These are phyloP conservation scores for Pichia sp. DNA, from an alignment of 1,139 yeast species.

Conservation along the genomic window DNA sequence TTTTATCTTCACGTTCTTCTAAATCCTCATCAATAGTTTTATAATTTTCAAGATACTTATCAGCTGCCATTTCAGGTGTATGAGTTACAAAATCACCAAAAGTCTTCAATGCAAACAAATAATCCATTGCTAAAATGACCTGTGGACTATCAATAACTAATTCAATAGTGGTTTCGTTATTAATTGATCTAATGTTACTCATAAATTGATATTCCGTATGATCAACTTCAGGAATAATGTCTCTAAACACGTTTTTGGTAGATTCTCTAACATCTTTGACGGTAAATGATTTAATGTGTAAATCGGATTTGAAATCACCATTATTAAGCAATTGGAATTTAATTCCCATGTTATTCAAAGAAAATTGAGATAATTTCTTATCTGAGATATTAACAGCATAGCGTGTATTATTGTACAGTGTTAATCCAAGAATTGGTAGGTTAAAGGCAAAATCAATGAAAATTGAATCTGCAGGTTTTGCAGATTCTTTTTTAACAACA, in stretches of 20 bases:
- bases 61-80: constrained; percentile 13
- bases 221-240: constrained; percentile 67
- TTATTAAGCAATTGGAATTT: constrained; percentile 47
- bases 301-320: constrained; percentile 52
- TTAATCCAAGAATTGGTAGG: constrained; percentile 59
- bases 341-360: constrained; percentile 54
- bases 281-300: constrained; percentile 66
- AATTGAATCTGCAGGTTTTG: neutral
- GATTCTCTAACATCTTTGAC: constrained; percentile 66
- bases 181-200: constrained; percentile 43
- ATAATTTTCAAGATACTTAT: constrained; percentile 3
- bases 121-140: constrained; percentile 78
- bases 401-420: constrained; percentile 55
- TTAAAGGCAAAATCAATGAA: constrained; percentile 45
- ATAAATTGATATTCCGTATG: constrained; percentile 68
- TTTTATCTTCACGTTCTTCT: constrained; percentile 2
- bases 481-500: neutral
- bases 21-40: constrained; percentile 15
- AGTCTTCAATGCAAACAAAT: constrained; percentile 66
- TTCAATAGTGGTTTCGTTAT: constrained; percentile 35
- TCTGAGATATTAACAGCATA: constrained; percentile 34
- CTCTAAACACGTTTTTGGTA: constrained; percentile 63
- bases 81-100: constrained; percentile 44
- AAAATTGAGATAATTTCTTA: constrained; percentile 53
- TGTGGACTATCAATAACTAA: constrained; percentile 76